Evolutionary conservation across 345 rosid species (phyloP), one percentile per base, ranked within the genome.

Genomic region (Luvunga scandens): DNA sequence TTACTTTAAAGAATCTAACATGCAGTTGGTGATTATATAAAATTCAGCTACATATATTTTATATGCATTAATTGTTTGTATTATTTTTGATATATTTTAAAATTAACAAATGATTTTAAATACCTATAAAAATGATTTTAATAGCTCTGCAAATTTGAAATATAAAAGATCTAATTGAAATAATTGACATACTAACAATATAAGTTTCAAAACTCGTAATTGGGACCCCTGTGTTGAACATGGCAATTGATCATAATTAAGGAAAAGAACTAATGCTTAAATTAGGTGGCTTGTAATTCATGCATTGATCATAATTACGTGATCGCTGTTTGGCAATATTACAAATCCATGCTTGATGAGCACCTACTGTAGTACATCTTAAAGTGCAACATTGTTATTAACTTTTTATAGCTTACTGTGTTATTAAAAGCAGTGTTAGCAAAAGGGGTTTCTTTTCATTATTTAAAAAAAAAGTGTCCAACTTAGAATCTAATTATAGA

Each of bases 221-320:
- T 45, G 16, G 16, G 50, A 45, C 50, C 50, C 13, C 5, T 45
- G 4, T 45, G 50, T 1, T 4, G 50, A 12, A 12, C 50, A 45
- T 45, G 50, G 50, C 50, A 45, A 45, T 45, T 45, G 50, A 10
- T 45, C 18, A 45, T 45, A 45, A 45, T 45, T 12, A 45, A 45
- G 50, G 50, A 13, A 45, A 45, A 13, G 50, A 45, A 13, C 13
- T 12, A 45, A 5, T 13, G 50, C 50, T 45, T 12, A 45, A 45
- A 45, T 45, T 21, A 25, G 57, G 27, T 72, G 64, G 30, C 63
- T 55, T 31, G 38, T 25, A 28, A 19, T 27, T 42, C 77, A 24
- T 62, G 69, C 69, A 74, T 61, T 62, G 14, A 61, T 71, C 38
- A 61, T 74, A 74, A 74, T 60, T 73, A 73, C 67, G 45, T 14